A percentile compares a stretch with the other conserved stretches of the same genome.
Evolutionary conservation across 2,329 filamentous ascomycete species (phyloP).

Genomic region (Hypoxylon sp.): DNA sequence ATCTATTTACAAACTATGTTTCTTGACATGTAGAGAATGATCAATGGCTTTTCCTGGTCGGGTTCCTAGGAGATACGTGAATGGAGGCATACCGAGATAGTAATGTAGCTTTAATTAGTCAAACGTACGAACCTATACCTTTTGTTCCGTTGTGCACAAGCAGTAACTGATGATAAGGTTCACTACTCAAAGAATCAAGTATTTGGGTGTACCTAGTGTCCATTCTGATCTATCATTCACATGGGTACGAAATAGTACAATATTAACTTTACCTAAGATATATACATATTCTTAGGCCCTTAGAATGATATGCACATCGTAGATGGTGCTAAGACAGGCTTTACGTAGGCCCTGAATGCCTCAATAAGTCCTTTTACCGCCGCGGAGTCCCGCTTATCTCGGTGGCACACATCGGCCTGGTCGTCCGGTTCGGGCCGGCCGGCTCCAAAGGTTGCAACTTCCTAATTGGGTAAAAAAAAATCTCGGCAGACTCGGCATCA

Average conservation of each 20-base stretch:
- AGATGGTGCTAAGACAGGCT: not conserved
- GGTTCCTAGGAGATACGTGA: not conserved
- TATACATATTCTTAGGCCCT: not conserved
- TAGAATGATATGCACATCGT: not conserved
- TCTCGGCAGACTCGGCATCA: not conserved
- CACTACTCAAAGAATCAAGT: not conserved
- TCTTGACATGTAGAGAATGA: not conserved
- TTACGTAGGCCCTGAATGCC: not conserved
- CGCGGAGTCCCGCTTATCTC: conserved; percentile 3
- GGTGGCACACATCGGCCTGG: conserved; percentile 1
- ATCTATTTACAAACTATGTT: not conserved
- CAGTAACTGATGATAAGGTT: not conserved
- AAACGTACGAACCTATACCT: not conserved
- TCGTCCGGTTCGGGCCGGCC: not conserved
- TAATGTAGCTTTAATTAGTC: not conserved
- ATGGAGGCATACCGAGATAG: not conserved
- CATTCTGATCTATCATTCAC: not conserved
- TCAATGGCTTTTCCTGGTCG: not conserved
- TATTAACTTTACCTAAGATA: not conserved
- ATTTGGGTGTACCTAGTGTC: not conserved
- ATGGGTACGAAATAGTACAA: not conserved
- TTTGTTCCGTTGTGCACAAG: not conserved
- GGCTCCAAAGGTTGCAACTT: not conserved
- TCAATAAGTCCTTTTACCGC: not conserved
- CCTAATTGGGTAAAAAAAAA: conserved; percentile 23